Evolutionary conservation across 2,329 filamentous ascomycete species (phyloP).

Genomic region (Aureobasidium lini): DNA sequence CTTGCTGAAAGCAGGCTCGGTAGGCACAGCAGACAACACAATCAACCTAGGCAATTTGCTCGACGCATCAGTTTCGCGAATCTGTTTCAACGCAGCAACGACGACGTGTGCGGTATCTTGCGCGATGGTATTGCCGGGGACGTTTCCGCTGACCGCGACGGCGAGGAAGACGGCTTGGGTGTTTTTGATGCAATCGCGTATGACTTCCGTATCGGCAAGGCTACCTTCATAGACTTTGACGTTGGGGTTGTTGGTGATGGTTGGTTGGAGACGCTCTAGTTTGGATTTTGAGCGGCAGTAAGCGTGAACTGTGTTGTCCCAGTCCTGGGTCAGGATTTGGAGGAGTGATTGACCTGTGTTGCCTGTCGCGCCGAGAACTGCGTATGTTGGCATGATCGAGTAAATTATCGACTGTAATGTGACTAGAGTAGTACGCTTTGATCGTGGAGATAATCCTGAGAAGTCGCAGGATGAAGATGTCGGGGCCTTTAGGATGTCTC

Average conservation of each 20-base stretch:
- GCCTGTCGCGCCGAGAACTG: constrained; percentile 23
- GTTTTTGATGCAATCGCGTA: constrained; percentile 31
- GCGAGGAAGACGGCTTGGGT: constrained; percentile 34
- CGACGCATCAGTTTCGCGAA: constrained; percentile 16
- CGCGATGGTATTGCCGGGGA: constrained; percentile 33
- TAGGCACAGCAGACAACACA: constrained; percentile 35
- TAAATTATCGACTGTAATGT: neutral
- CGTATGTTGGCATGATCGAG: constrained; percentile 14
- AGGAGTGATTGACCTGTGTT: constrained; percentile 38
- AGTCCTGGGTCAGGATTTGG: constrained; percentile 29
- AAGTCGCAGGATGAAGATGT: neutral
- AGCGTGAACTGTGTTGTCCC: constrained; percentile 30
- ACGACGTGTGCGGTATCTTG: constrained; percentile 31
- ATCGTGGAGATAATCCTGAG: neutral
- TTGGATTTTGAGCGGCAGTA: constrained; percentile 39
- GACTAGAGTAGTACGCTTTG: neutral
- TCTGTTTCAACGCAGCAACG: constrained; percentile 28
- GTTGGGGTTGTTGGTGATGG: constrained; percentile 23
- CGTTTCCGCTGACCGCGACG: constrained; percentile 38
- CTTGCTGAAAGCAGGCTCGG: constrained; percentile 33
- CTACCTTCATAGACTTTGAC: constrained; percentile 38
- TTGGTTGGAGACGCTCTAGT: constrained; percentile 29
- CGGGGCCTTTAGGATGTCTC: neutral
- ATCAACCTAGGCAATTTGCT: constrained; percentile 32
- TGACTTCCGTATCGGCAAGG: constrained; percentile 32